phyloP scores from a whole-genome alignment of 805 yeast genomes.

The Tetrapisispora taiwanensis region DNA sequence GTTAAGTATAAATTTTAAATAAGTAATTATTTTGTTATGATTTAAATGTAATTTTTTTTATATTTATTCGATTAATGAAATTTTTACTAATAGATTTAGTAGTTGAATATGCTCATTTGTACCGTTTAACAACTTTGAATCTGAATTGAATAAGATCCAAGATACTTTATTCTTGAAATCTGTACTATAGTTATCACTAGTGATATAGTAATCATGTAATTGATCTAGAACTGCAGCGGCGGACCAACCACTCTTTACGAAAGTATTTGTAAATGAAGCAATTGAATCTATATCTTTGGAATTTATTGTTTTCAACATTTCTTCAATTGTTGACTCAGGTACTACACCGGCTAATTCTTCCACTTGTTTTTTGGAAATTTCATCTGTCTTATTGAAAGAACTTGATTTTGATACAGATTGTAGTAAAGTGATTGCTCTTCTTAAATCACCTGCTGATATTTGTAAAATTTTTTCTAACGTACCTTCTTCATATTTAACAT shows the following conservation, averaged over 20 bases:
- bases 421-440: slow-evolving; percentile 82
- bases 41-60: neutral
- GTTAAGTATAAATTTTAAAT: neutral
- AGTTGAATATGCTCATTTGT: slow-evolving; percentile 82
- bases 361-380: slow-evolving; percentile 38
- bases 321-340: slow-evolving; percentile 38
- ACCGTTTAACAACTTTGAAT: slow-evolving; percentile 67
- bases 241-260: slow-evolving; percentile 65
- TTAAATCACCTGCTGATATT: slow-evolving; percentile 82
- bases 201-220: slow-evolving; percentile 55
- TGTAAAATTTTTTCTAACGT: slow-evolving; percentile 53
- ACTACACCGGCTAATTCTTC: slow-evolving; percentile 73
- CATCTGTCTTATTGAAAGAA: slow-evolving; percentile 29
- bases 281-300: slow-evolving; percentile 29
- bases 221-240: slow-evolving; percentile 63
- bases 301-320: slow-evolving; percentile 33
- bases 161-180: slow-evolving; percentile 57
- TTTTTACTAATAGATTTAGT: slow-evolving; percentile 48
- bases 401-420: slow-evolving; percentile 68
- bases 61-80: slow-evolving; percentile 30
- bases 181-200: slow-evolving; percentile 41
- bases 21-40: neutral
- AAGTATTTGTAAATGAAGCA: slow-evolving; percentile 33
- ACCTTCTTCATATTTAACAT: slow-evolving; percentile 35
- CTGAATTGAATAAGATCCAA: slow-evolving; percentile 58